Conservation (phyloP, 768 basidiomycete genomes). For the Kondoa malvinella region DNA sequence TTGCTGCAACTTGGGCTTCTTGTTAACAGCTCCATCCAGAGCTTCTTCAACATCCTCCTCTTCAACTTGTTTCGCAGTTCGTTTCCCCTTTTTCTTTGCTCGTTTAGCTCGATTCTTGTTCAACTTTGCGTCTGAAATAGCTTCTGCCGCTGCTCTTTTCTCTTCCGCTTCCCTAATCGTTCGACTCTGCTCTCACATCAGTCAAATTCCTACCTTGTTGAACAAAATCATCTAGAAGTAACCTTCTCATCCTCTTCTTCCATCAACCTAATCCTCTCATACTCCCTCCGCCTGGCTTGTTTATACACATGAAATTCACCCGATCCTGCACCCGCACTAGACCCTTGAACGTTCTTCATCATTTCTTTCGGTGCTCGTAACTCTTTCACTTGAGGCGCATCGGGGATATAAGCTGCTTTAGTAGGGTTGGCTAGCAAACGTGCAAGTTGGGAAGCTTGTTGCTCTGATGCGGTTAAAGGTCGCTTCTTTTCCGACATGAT, state of each 20-base stretch:
- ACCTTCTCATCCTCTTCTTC: constrained; percentile 68
- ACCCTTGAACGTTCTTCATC: constrained; percentile 99
- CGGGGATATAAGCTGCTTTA: constrained; percentile 61
- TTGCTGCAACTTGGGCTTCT: constrained; percentile 16
- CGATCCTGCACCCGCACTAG: constrained; percentile 70
- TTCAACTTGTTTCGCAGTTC: constrained; percentile 33
- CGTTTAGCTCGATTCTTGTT: constrained; percentile 87
- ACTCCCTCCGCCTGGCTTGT: constrained; percentile 79
- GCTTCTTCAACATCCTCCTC: constrained; percentile 5
- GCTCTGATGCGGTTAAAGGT: constrained; percentile 37
- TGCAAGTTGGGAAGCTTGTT: constrained; percentile 54
- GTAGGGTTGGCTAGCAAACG: constrained; percentile 75
- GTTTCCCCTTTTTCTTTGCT: constrained; percentile 71
- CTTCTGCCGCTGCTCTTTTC: constrained; percentile 54
- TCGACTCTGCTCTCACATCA: not conserved
- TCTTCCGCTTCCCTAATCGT: constrained; percentile 34
- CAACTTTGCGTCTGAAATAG: constrained; percentile 64
- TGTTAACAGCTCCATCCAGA: constrained; percentile 3
- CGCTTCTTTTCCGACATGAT: constrained; percentile 20
- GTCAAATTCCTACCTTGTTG: not conserved
- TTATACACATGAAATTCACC: constrained; percentile 94
- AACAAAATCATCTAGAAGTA: constrained; percentile 26
- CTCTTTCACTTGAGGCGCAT: constrained; percentile 63
- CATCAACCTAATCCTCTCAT: constrained; percentile 78
- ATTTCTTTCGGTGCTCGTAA: constrained; percentile 59